Evolutionary conservation across 2,329 filamentous ascomycete species (phyloP).

Genomic region (Scopulariopsis brevicaulis): DNA sequence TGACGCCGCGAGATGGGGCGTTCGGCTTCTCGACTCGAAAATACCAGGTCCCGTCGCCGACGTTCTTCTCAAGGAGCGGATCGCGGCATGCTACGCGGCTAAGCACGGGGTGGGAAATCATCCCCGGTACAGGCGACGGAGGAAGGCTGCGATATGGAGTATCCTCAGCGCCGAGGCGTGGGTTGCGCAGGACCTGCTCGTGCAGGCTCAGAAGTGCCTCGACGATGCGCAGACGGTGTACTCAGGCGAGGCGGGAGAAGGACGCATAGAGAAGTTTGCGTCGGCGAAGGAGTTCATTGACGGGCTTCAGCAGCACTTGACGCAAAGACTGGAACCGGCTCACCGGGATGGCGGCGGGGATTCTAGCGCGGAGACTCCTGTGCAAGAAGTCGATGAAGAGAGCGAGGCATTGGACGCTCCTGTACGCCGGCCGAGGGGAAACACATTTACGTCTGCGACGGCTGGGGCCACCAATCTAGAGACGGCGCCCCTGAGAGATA

Average conservation of each 20-base stretch:
- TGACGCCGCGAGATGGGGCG: conserved; percentile 78
- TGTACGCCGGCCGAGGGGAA: conserved; percentile 42
- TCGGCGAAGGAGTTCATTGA: conserved; percentile 40
- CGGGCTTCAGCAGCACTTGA: conserved; percentile 36
- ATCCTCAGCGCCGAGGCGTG: conserved; percentile 75
- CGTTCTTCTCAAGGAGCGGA: conserved; percentile 73
- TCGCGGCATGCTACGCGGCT: conserved; percentile 73
- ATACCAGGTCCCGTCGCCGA: conserved; percentile 67
- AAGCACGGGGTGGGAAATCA: conserved; percentile 56
- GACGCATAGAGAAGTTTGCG: conserved; percentile 39
- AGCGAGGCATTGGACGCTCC: conserved; percentile 44
- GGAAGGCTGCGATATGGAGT: conserved; percentile 87
- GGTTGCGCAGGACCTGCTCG: conserved; percentile 64
- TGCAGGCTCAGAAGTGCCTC: conserved; percentile 69
- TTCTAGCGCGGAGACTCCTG: conserved; percentile 19
- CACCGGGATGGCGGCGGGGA: conserved; percentile 13
- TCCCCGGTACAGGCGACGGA: conserved; percentile 57
- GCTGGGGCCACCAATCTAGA: conserved; percentile 5
- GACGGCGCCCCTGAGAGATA: conserved; percentile 2
- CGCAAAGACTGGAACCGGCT: conserved; percentile 29
- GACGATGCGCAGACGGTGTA: conserved; percentile 54
- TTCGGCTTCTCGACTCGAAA: conserved; percentile 66
- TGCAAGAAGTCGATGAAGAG: conserved; percentile 33
- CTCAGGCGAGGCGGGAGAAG: conserved; percentile 32
- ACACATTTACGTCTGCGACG: conserved; percentile 1